phyloP scores from a whole-genome alignment of 768 basidiomycete genomes.

The Lactarius hatsudake region DNA sequence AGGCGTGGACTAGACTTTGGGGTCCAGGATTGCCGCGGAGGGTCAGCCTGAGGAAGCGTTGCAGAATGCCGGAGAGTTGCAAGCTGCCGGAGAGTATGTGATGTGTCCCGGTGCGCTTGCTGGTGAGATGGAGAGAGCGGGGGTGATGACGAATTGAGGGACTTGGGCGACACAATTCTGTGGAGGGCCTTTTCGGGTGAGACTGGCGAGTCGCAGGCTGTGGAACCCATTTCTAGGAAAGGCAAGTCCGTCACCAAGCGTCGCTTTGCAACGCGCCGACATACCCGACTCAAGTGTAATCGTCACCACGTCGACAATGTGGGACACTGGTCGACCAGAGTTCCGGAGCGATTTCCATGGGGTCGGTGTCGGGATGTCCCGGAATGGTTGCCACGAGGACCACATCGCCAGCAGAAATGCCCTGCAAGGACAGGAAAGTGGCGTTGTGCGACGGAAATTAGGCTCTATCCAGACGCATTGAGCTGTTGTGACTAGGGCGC shows the following conservation, averaged over 20 bases:
- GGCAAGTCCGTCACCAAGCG: not conserved
- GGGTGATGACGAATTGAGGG: too few species aligned
- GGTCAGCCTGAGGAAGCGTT: too few species aligned
- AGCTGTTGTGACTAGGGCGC: not conserved
- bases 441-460: not conserved
- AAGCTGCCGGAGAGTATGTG: too few species aligned
- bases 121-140: too few species aligned
- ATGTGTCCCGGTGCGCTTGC: too few species aligned
- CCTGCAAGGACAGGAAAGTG: not conserved
- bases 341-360: not conserved
- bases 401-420: not conserved
- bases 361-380: not conserved
- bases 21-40: too few species aligned
- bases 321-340: not conserved
- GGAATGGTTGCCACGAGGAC: slow-evolving; percentile 2
- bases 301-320: not conserved
- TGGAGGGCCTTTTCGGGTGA: too few species aligned
- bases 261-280: not conserved
- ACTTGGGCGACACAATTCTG: not conserved
- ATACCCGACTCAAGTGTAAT: slow-evolving; percentile 8
- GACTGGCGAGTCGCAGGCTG: not conserved
- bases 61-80: not conserved
- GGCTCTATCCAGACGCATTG: not conserved
- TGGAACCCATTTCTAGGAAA: not conserved
- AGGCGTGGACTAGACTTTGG: too few species aligned